Evolutionary conservation across 2,329 filamentous ascomycete genomes (phyloP).

Genomic region (Canariomyces notabilis): DNA sequence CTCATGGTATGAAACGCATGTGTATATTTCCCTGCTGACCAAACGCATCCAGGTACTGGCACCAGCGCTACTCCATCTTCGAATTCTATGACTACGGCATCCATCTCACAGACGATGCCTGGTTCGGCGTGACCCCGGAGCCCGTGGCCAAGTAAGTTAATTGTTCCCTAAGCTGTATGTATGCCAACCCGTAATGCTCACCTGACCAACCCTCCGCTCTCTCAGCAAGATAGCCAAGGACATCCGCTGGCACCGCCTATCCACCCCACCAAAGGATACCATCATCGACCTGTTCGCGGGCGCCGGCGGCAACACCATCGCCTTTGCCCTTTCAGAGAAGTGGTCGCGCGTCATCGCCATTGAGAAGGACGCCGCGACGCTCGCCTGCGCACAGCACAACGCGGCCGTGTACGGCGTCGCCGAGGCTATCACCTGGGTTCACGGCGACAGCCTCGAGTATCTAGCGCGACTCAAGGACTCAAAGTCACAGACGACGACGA

Average conservation of each 20-base stretch:
- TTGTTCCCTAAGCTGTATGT: not conserved
- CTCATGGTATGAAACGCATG: not conserved
- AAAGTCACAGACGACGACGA: no score
- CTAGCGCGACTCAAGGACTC: constrained; percentile 38
- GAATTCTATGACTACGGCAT: constrained; percentile 81
- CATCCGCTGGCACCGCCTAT: constrained; percentile 50
- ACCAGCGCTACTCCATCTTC: constrained; percentile 84
- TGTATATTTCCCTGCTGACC: constrained; percentile 9
- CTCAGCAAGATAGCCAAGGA: constrained; percentile 69
- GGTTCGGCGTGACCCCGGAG: constrained; percentile 96
- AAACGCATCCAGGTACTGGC: constrained; percentile 67
- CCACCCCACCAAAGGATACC: constrained; percentile 46
- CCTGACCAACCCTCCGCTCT: constrained; percentile 17
- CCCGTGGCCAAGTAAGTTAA: constrained; percentile 73
- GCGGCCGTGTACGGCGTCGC: constrained; percentile 77
- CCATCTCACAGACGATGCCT: constrained; percentile 86
- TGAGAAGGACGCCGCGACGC: constrained; percentile 72
- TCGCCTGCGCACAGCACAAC: constrained; percentile 91
- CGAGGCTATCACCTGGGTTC: constrained; percentile 74
- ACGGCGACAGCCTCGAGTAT: constrained; percentile 79
- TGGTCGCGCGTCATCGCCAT: constrained; percentile 86
- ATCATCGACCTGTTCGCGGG: constrained; percentile 89
- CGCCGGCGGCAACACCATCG: constrained; percentile 88
- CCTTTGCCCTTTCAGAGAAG: constrained; percentile 75
- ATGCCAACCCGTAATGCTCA: not conserved